Base-by-base conservation (phyloP, 345 rosid species). In the Eucalyptus shirleyi region DNA sequence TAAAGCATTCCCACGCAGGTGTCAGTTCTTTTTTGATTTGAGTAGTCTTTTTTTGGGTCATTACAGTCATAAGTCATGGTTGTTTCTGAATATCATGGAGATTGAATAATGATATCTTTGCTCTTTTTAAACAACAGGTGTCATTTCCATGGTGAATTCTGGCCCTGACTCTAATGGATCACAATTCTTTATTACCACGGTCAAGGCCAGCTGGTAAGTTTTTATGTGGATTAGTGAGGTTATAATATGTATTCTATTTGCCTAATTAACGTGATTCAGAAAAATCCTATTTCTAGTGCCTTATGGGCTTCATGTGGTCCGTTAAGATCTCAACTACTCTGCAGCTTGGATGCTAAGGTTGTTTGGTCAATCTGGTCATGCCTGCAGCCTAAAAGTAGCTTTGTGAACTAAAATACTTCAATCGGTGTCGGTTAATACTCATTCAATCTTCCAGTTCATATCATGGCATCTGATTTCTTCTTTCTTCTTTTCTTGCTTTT, bases 101-200 rank as follows among this genome's bases (percentile, higher is more conserved):
- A 80, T 89, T 85, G 50, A 40, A 72, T 6, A 77, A 37, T 88
- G 53, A 88, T 30, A 30, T 65, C 50, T 45, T 81, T 30, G 23
- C 9, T 87, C 34, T 50, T 62, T 82, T 44, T 90, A 77, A 77
- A 77, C 83, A 89, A 45, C 87, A 97, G 99, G 99, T 85, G 96
- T 93, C 81, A 97, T 98, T 88, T 96, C 99, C 49, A 98, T 98
- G 99, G 99, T 91, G 88, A 98, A 97, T 92, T 91, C 98, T 51
- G 98, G 99, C 59, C 98, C 97, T 4, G 95, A 98, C 93, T 95
- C 99, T 53, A 98, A 97, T 91, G 99, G 99, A 89, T 98, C 97
- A 0, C 99, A 98, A 94, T 98, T 98, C 92, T 98, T 96, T 89
- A 97, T 98, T 91, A 96, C 99, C 87, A 96, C 99, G 5, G 92